Conservation (phyloP, 768 basidiomycete genomes). For the Agaricus blazei region DNA sequence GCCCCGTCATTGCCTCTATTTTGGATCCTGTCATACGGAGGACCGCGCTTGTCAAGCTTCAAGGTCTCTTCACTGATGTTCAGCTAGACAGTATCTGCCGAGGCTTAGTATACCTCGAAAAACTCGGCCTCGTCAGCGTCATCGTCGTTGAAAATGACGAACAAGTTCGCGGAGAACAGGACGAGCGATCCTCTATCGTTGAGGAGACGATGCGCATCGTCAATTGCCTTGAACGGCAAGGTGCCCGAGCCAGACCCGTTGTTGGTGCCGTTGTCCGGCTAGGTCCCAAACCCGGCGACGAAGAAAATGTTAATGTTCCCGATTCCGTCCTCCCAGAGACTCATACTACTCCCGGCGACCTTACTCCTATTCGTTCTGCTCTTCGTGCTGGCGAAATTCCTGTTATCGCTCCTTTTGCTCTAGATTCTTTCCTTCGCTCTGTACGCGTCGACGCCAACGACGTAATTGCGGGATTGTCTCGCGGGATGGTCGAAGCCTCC, state of each 20-base stretch:
- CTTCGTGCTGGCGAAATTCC: slow-evolving; percentile 94
- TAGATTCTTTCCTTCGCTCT: slow-evolving; percentile 87
- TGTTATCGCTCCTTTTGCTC: slow-evolving; percentile 87
- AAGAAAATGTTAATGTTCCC: slow-evolving; percentile 21
- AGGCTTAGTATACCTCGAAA: slow-evolving; percentile 93
- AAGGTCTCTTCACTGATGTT: slow-evolving; percentile 90
- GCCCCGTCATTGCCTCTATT: slow-evolving; percentile 63
- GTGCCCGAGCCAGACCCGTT: slow-evolving; percentile 83
- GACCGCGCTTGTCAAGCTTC: slow-evolving; percentile 94
- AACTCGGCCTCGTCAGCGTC: slow-evolving; percentile 91
- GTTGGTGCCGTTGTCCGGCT: slow-evolving; percentile 82
- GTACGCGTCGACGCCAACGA: slow-evolving; percentile 84
- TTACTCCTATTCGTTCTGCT: slow-evolving; percentile 82
- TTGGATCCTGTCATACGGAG: slow-evolving; percentile 80
- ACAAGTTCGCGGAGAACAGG: slow-evolving; percentile 58
- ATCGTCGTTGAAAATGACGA: slow-evolving; percentile 92
- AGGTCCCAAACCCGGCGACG: slow-evolving; percentile 63
- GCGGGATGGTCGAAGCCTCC: slow-evolving; percentile 70
- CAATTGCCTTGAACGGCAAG: slow-evolving; percentile 74
- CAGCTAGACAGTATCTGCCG: slow-evolving; percentile 92
- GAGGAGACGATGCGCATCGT: slow-evolving; percentile 88
- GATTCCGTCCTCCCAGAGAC: slow-evolving; percentile 56
- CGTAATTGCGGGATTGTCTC: slow-evolving; percentile 80
- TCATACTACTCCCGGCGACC: slow-evolving; percentile 75
- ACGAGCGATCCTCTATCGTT: slow-evolving; percentile 59